Percentiles rank a stretch among this genome's conserved stretches.
phyloP scores from a whole-genome alignment of 139 green algal species.

The Chlorokybus atmophyticus region DNA sequence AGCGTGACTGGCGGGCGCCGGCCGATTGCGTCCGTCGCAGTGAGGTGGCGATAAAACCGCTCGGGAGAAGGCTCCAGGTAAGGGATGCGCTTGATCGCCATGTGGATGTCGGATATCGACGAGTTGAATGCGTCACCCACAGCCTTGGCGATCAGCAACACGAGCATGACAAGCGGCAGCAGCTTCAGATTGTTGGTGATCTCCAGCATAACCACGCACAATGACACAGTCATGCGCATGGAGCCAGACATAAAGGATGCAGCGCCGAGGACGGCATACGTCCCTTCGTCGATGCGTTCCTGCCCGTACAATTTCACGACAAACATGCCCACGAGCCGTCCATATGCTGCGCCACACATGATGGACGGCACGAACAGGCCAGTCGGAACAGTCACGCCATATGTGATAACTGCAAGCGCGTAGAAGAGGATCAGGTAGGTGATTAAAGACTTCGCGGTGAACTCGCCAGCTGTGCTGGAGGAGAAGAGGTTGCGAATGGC shows the following conservation, averaged over 20 bases:
- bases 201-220: slow-evolving; percentile 72
- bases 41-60: slow-evolving; percentile 16
- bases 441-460: slow-evolving; percentile 38
- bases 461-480: slow-evolving; percentile 49
- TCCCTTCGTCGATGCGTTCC: slow-evolving; percentile 41
- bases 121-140: slow-evolving; percentile 25
- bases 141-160: slow-evolving; percentile 65
- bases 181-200: slow-evolving; percentile 69
- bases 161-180: slow-evolving; percentile 74
- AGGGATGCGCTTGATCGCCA: slow-evolving; percentile 15
- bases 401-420: slow-evolving; percentile 50
- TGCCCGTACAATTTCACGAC: slow-evolving; percentile 40
- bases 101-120: slow-evolving; percentile 27
- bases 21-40: slow-evolving; percentile 1
- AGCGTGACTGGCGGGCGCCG: slow-evolving; percentile 10
- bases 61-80: slow-evolving; percentile 18
- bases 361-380: slow-evolving; percentile 74
- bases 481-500: slow-evolving; percentile 73
- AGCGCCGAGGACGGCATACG: slow-evolving; percentile 52
- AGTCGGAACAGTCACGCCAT: slow-evolving; percentile 47
- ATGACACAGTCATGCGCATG: slow-evolving; percentile 61
- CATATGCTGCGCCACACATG: slow-evolving; percentile 60
- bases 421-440: slow-evolving; percentile 50
- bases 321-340: slow-evolving; percentile 59
- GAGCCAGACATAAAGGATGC: slow-evolving; percentile 56